Base-by-base conservation (phyloP, 2,329 filamentous ascomycete species). In the Talaromyces marneffei region DNA sequence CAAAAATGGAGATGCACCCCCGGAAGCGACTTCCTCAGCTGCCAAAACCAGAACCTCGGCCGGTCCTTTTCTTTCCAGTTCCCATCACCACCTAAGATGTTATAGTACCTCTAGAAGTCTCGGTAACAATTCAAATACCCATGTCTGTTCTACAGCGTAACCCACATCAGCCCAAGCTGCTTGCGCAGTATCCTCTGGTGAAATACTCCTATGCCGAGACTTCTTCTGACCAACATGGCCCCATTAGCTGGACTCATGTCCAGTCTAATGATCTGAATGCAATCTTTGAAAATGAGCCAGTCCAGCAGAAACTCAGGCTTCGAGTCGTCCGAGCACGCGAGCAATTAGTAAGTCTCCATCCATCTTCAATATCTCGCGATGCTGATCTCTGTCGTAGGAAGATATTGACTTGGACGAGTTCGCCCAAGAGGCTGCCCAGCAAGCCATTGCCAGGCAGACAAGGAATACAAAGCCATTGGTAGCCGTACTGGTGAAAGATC, bases 201-300 rank as follows among this genome's bases (percentile, higher is more conserved):
- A 80, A 79, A 61, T 80, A 79, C 66, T 80, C 78, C 20, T 74
- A 77, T 65, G 74, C 77, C 16, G 77, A 72, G 4, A 74, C 73
- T 4, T 69, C 74, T 12, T 62, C 70, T 35, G 70, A 73, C 18
- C 72, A 74, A 57, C 70, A 68, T 31, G 74, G 71, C 20, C 75
- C 76, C 5, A 64, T 79, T n/a, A 71, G 69, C 33, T 80, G 78
- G 78, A 77, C 68, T 46, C 78, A 80, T 69, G 65, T 79, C 5
- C 71, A 72, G 23, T 73, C 73, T 4, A 71, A 66, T 14, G 71
- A 75, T 54, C 63, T 80, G 6, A 64, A 66, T 31, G 73, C 70
- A 27, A 48, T 71, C 2, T 75, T 79, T 55, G 74, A 78, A 27
- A 72, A 68, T 20, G 33, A 67, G n/a, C 23, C 64, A 12, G 52